These are phyloP conservation scores for Thymus quinquecostatus DNA, from an alignment of 257 asterid species.

Conservation along the genomic window DNA sequence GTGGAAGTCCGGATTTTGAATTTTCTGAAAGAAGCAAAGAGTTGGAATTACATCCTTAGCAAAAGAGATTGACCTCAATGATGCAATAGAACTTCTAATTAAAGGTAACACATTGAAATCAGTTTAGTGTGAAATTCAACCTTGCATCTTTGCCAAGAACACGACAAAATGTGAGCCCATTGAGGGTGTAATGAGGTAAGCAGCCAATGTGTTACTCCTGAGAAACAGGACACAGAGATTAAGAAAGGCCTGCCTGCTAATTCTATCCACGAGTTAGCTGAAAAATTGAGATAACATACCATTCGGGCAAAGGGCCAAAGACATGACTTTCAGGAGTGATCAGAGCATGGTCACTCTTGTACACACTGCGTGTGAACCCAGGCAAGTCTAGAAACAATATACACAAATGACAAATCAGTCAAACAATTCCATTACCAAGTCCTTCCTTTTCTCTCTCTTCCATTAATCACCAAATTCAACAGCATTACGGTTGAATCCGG, in stretches of 20 bases:
- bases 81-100: no score
- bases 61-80: no score
- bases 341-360: slow-evolving; percentile 82
- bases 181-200: slow-evolving; percentile 82
- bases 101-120: background rate
- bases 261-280: slow-evolving; percentile 15
- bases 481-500: background rate
- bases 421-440: background rate
- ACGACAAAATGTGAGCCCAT: slow-evolving; percentile 89
- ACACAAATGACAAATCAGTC: slow-evolving; percentile 23
- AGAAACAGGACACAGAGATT: slow-evolving; percentile 23
- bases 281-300: slow-evolving; percentile 47
- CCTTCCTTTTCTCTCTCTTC: background rate
- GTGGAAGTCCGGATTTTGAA: slow-evolving; percentile 79
- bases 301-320: slow-evolving; percentile 81
- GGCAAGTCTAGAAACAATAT: slow-evolving; percentile 71
- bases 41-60: background rate
- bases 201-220: slow-evolving; percentile 80
- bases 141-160: slow-evolving; percentile 98
- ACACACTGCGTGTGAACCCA: slow-evolving; percentile 92
- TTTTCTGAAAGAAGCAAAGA: slow-evolving; percentile 51
- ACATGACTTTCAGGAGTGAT: slow-evolving; percentile 98
- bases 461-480: slow-evolving; percentile 1
- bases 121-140: slow-evolving; percentile 37
- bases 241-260: background rate